These are phyloP conservation scores for Claviceps sp. DNA, from an alignment of 2,329 filamentous ascomycete genomes.

Conservation along the genomic window DNA sequence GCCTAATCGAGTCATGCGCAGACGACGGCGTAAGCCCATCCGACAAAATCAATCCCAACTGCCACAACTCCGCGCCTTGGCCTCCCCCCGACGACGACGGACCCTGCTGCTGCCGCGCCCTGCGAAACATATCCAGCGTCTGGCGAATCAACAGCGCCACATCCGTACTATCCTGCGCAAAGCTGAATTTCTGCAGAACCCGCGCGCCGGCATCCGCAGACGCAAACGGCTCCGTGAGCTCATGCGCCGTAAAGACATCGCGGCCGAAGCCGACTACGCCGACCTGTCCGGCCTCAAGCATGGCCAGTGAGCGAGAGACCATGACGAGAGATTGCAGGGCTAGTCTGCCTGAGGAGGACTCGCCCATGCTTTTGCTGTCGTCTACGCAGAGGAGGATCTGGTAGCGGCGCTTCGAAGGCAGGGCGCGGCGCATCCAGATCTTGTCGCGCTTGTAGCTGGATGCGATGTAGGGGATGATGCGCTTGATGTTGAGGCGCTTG, in stretches of 20 bases:
- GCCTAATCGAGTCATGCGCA: constrained; percentile 69
- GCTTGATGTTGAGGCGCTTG: constrained; percentile 97
- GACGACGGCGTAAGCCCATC: constrained; percentile 78
- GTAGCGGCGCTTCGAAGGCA: constrained; percentile 88
- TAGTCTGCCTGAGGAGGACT: constrained; percentile 59
- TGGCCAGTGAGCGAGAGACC: constrained; percentile 71
- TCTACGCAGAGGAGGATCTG: constrained; percentile 97
- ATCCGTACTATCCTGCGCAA: constrained; percentile 76
- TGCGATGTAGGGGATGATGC: constrained; percentile 98
- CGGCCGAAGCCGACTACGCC: constrained; percentile 81
- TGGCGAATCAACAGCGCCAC: constrained; percentile 64
- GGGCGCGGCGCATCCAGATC: constrained; percentile 94
- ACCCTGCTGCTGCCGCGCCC: constrained; percentile 52
- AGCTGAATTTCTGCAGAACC: constrained; percentile 73
- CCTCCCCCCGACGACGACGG: constrained; percentile 18
- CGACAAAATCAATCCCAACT: constrained; percentile 82
- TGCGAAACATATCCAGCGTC: constrained; percentile 69
- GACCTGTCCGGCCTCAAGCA: constrained; percentile 93
- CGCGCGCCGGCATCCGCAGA: constrained; percentile 57
- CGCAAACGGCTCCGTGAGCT: constrained; percentile 70
- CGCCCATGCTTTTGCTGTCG: constrained; percentile 88
- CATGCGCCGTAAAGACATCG: constrained; percentile 71
- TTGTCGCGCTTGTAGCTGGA: constrained; percentile 98
- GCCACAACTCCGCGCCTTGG: constrained; percentile 66
- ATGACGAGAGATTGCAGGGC: constrained; percentile 92